A percentile compares a stretch with the other conserved stretches of the same genome.
phyloP scores from a whole-genome alignment of 495 filamentous ascomycete genomes.

The Hyaloscypha hepaticicola region DNA sequence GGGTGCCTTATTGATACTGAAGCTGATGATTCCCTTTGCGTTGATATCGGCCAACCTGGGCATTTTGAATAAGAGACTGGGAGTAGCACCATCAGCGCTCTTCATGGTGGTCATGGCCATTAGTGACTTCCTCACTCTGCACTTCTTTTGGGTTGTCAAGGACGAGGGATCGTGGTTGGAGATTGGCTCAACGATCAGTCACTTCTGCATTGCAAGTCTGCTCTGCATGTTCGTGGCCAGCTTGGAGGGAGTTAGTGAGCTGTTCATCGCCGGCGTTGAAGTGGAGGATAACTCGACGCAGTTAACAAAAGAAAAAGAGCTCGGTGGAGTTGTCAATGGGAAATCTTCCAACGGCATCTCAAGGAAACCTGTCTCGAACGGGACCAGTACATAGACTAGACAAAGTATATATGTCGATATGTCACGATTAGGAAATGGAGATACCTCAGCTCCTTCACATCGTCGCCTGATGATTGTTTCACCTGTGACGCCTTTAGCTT shows the following conservation, averaged over 20 bases:
- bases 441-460: neutral
- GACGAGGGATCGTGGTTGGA: conserved; percentile 98
- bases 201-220: conserved; percentile 88
- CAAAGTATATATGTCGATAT: neutral
- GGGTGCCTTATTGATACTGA: conserved; percentile 81
- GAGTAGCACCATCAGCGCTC: conserved; percentile 77
- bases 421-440: neutral
- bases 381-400: conserved; percentile 15
- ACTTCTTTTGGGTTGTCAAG: conserved; percentile 96
- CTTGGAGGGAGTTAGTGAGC: conserved; percentile 81
- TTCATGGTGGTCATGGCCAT: conserved; percentile 96
- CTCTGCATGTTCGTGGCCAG: conserved; percentile 88
- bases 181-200: conserved; percentile 92
- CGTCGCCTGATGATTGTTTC: neutral
- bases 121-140: conserved; percentile 88
- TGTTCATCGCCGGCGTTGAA: conserved; percentile 80
- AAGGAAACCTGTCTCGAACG: conserved; percentile 13
- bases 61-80: conserved; percentile 82
- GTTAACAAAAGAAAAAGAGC: conserved; percentile 31
- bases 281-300: conserved; percentile 47
- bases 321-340: conserved; percentile 20
- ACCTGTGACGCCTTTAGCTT: neutral
- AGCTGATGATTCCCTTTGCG: conserved; percentile 91
- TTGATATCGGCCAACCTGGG: conserved; percentile 92
- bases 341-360: conserved; percentile 16